These are phyloP conservation scores for Candida sojae DNA, from an alignment of 1,139 yeast species.

Conservation along the genomic window DNA sequence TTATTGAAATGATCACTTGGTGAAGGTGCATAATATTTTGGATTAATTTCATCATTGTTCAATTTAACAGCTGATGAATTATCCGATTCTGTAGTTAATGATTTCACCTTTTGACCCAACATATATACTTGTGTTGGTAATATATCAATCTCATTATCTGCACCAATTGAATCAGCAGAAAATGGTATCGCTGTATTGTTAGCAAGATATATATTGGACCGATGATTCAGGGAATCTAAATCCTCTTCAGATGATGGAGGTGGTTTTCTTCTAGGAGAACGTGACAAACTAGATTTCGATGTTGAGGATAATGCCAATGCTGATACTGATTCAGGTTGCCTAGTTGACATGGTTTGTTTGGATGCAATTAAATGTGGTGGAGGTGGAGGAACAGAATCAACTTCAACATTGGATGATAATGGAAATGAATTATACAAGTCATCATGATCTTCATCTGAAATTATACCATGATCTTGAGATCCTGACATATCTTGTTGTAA, in stretches of 20 bases:
- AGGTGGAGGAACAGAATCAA: constrained; percentile 10
- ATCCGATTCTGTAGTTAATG: constrained; percentile 24
- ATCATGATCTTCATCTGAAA: not conserved
- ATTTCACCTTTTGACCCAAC: constrained; percentile 35
- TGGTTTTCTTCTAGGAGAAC: constrained; percentile 16
- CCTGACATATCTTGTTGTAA: constrained; percentile 20
- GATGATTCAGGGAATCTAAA: constrained; percentile 14
- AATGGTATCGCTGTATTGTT: constrained; percentile 37
- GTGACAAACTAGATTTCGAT: constrained; percentile 13
- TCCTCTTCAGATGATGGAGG: constrained; percentile 14
- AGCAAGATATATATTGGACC: constrained; percentile 6
- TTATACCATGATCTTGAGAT: not conserved
- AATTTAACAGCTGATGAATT: constrained; percentile 14
- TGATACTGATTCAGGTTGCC: constrained; percentile 4
- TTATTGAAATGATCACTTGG: constrained; percentile 42
- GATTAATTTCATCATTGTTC: constrained; percentile 42
- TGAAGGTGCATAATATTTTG: constrained; percentile 48
- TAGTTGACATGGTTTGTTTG: not conserved
- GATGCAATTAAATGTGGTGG: constrained; percentile 12
- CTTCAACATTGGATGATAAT: not conserved
- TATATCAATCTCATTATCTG: constrained; percentile 23
- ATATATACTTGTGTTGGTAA: constrained; percentile 40
- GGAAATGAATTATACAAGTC: constrained; percentile 1
- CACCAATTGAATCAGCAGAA: constrained; percentile 47
- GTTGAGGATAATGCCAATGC: constrained; percentile 6